A percentile compares a stretch with the other conserved stretches of the same genome.
phyloP scores from a whole-genome alignment of 176 grass and related monocot genomes.

The Eragrostis curvula region DNA sequence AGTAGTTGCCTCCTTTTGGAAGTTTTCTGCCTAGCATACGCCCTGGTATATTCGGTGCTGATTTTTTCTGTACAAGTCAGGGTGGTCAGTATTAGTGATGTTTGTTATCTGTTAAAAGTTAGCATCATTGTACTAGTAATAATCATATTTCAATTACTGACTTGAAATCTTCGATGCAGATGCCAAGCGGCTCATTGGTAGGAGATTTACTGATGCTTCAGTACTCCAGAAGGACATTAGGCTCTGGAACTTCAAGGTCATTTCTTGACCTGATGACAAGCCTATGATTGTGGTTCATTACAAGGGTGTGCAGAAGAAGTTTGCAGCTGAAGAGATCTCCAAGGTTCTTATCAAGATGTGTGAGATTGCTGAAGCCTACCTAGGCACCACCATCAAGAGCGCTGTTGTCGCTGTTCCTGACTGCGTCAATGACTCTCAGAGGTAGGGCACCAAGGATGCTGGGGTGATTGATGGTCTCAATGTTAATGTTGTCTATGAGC shows the following conservation, averaged over 20 bases:
- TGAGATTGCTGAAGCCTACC: slow-evolving; percentile 65
- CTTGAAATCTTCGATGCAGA: slow-evolving; percentile 30
- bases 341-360: slow-evolving; percentile 72
- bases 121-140: no score
- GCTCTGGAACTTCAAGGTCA: slow-evolving; percentile 67
- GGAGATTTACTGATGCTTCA: slow-evolving; percentile 51
- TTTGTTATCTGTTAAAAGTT: no score
- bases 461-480: slow-evolving; percentile 67
- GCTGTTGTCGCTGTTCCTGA: slow-evolving; percentile 62
- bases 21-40: no score
- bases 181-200: slow-evolving; percentile 66
- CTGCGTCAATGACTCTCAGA: slow-evolving; percentile 61
- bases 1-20: no score
- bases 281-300: slow-evolving; percentile 63
- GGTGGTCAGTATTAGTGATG: neutral
- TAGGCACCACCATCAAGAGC: slow-evolving; percentile 55
- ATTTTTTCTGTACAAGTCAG: no score
- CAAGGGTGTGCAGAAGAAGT: slow-evolving; percentile 72
- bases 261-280: slow-evolving; percentile 59
- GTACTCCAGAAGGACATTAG: slow-evolving; percentile 58
- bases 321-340: slow-evolving; percentile 62
- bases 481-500: slow-evolving; percentile 61
- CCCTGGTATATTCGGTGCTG: no score
- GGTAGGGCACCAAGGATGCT: slow-evolving; percentile 68
- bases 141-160: no score